Evolutionary conservation across 257 asterid genomes (phyloP).

Genomic region (Capsicum rhomboideum): DNA sequence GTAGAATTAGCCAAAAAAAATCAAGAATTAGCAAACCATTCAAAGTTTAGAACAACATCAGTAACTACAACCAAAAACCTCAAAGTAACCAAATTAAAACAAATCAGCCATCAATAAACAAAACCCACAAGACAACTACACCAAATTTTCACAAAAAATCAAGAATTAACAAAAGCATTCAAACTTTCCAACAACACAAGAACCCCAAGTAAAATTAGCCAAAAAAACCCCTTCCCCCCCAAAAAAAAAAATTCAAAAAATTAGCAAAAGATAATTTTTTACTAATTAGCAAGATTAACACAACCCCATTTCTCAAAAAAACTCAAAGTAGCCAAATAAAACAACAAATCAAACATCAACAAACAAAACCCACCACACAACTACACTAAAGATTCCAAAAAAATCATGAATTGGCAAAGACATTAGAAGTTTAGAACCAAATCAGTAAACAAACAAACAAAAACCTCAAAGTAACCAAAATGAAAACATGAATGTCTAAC

Average conservation of each 20-base stretch:
- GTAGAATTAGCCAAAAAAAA: constrained; percentile 5
- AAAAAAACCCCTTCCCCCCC: background rate
- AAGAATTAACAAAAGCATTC: background rate
- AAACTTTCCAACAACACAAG: background rate
- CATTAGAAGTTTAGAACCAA: too few species aligned
- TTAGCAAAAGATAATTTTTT: background rate
- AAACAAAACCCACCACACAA: too few species aligned
- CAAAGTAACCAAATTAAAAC: background rate
- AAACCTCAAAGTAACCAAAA: too few species aligned
- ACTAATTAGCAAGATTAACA: too few species aligned
- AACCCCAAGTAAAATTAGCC: constrained; percentile 15
- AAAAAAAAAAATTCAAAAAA: constrained; percentile 5
- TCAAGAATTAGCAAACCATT: too few species aligned
- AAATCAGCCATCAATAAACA: background rate
- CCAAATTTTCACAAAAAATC: background rate
- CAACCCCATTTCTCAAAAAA: too few species aligned
- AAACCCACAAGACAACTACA: background rate
- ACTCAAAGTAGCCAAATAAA: too few species aligned
- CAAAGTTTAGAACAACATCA: too few species aligned
- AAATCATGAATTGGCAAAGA: too few species aligned
- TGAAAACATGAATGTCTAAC: background rate
- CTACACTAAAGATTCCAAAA: too few species aligned
- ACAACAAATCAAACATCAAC: too few species aligned
- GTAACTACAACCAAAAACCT: background rate
- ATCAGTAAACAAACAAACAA: too few species aligned